Base-by-base conservation (phyloP, 352 stramenopile species). In the Globisporangium perplexum region DNA sequence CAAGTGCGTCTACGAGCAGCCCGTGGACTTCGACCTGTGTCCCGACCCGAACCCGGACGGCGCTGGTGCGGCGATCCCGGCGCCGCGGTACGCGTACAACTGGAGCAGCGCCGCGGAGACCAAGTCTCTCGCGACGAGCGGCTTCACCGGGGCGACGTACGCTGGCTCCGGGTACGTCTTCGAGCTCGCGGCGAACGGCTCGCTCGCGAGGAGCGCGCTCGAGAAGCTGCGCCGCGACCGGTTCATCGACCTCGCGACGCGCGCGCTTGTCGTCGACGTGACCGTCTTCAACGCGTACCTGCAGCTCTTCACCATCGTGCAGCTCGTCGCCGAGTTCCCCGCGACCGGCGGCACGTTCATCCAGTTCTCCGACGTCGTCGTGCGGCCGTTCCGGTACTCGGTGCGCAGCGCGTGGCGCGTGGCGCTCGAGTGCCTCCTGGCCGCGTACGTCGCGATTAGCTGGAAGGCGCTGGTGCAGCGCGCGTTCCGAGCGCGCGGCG, bases 1-100 rank as follows among this genome's bases (percentile, higher is more conserved):
- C 56, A 86, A 74, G 28, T 90, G 79, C 42, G 66, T 90, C 52
- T 90, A 87, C 45, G 74, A 87, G 31, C 63, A 85, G 39, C 68
- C 72, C 2, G 64, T 55, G 24, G 76, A 69, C 0, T 83, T 83
- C 10, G 53, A 60, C 17, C 44, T 80, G 5, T 86, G 74, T 49
- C 51, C 50, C 2, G 65, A 82, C 41, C 77, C 74, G 0, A 88
- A 80, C 46, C 78, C 77, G n/a, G 71, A 71, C 33, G 74, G 73
- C 0, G 58, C 66, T 6, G 60, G 56, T 23, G 57, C 46, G 24
- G 54, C 60, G 0, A 50, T 76, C 12, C 76, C 77, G 3, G 59
- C 55, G 17, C 45, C 63, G 4, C 47, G 78, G n/a, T 81, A 80
- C 45, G 50, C 72, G 11, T 90, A 75, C 60, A 80, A 76, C 52